These are phyloP conservation scores for Yamadazyma spencermartinsiae DNA, from an alignment of 1,139 yeast species.

Conservation along the genomic window DNA sequence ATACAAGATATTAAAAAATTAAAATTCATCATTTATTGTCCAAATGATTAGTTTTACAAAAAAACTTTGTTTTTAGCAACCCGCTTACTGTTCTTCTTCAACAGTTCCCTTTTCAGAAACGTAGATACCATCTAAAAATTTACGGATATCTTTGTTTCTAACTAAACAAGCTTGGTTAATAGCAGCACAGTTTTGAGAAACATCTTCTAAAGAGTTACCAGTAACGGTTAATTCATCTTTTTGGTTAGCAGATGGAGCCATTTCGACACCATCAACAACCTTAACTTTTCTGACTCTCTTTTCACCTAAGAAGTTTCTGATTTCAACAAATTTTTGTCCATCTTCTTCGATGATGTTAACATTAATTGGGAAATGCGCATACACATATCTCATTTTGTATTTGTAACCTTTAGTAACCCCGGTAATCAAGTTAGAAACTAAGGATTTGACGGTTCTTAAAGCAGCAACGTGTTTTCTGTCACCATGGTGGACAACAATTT, in stretches of 20 bases:
- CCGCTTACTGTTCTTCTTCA: slow-evolving; percentile 59
- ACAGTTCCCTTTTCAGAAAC: slow-evolving; percentile 95
- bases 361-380: slow-evolving; percentile 99
- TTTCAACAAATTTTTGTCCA: slow-evolving; percentile 79
- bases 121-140: slow-evolving; percentile 99
- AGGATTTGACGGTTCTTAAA: slow-evolving; percentile 96
- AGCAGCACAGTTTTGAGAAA: slow-evolving; percentile 98
- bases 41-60: slow-evolving; percentile 5
- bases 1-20: slow-evolving; percentile 10
- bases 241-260: slow-evolving; percentile 77
- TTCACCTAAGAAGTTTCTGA: slow-evolving; percentile 99
- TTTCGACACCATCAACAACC: slow-evolving; percentile 85
- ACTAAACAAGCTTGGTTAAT: slow-evolving; percentile 98
- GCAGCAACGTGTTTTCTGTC: slow-evolving; percentile 99
- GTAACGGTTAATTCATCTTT: slow-evolving; percentile 92
- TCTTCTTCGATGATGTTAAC: slow-evolving; percentile 82
- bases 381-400: slow-evolving; percentile 99
- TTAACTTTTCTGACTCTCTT: slow-evolving; percentile 88
- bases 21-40: not conserved
- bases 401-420: slow-evolving; percentile 99
- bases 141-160: slow-evolving; percentile 99
- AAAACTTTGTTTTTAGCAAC: slow-evolving; percentile 2
- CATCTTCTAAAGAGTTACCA: slow-evolving; percentile 98
- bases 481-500: slow-evolving; percentile 95
- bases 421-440: slow-evolving; percentile 88